Conservation (phyloP, 2,329 filamentous ascomycete genomes). For the Aspergillus aculeatinus region DNA sequence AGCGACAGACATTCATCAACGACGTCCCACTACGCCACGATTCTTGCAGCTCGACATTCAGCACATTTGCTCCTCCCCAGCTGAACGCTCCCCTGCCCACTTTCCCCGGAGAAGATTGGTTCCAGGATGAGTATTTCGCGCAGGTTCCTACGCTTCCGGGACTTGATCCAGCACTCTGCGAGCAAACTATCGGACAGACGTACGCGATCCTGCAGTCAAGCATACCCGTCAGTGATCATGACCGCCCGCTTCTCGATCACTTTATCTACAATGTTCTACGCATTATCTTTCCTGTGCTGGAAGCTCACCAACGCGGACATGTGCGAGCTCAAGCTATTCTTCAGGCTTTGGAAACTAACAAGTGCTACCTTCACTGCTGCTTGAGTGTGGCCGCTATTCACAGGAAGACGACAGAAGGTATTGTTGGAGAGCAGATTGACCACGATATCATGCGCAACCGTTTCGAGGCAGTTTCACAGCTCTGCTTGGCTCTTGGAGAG, state of each 20-base stretch:
- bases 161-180: constrained; percentile 23
- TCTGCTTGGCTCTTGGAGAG: constrained; percentile 76
- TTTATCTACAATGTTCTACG: constrained; percentile 86
- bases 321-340: constrained; percentile 80
- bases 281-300: constrained; percentile 86
- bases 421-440: constrained; percentile 73
- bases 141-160: constrained; percentile 42
- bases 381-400: constrained; percentile 91
- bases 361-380: constrained; percentile 92
- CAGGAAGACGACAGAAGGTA: constrained; percentile 72
- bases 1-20: constrained; percentile 90
- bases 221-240: constrained; percentile 82
- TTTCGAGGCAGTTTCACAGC: constrained; percentile 78
- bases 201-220: constrained; percentile 65
- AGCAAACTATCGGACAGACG: constrained; percentile 32
- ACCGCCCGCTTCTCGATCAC: constrained; percentile 83
- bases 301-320: constrained; percentile 82
- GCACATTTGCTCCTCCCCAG: constrained; percentile 79
- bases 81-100: constrained; percentile 65
- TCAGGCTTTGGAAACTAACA: constrained; percentile 85
- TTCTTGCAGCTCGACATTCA: constrained; percentile 88
- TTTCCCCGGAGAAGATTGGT: constrained; percentile 66
- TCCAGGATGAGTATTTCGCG: constrained; percentile 70
- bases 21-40: constrained; percentile 82
- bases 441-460: constrained; percentile 91